Base-by-base conservation (phyloP, 148 eudicot species). In the Arctostaphylos glauca region DNA sequence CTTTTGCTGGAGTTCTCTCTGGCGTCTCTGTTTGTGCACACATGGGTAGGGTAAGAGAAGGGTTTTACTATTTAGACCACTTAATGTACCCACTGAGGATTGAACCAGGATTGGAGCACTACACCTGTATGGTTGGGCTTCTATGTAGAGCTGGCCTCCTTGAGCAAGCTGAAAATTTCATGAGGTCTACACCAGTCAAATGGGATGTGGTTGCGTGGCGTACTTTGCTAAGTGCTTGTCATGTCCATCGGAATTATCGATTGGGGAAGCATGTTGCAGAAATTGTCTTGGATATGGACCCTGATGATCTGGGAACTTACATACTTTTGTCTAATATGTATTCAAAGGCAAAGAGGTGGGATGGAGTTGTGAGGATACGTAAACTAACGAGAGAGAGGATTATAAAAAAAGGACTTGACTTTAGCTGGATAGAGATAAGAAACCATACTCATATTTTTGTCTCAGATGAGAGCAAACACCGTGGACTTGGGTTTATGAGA, bases 191-290 rank as follows among this genome's bases (percentile, higher is more conserved):
- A 13, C 88, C 84, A 10, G 56, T 87, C 50, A 85, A 81, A 64
- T 88, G 90, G 92, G 92, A 90, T 43, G 82, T 85, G 31, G 79
- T 90, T 23, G 90, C 90, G 16, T 88, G 89, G 90, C 86, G 92
- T 49, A 90, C 88, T 43, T 82, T 90, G 85, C 87, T 90, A 0
- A 87, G 80, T 76, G 92, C 92, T 77, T 88, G 92, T 80, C 79
- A 86, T 23, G 81, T 88, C n/a, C 91, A 88, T 47, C 81, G 81
- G 52, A 85, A 90, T 82, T 87, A 87, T 72, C 60, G 38, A 53
- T 55, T 90, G 74, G 92, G 92, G 55, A 84, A 80, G 55, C 48
- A 48, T 81, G 84, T 88, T 56, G 88, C 86, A n/a, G 86, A 90
- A 54, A 66, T 78, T 23, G 49, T 90, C n/a, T 70, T 90, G 86